Conservation (phyloP, 306 rosid species). For the Malus asiatica region DNA sequence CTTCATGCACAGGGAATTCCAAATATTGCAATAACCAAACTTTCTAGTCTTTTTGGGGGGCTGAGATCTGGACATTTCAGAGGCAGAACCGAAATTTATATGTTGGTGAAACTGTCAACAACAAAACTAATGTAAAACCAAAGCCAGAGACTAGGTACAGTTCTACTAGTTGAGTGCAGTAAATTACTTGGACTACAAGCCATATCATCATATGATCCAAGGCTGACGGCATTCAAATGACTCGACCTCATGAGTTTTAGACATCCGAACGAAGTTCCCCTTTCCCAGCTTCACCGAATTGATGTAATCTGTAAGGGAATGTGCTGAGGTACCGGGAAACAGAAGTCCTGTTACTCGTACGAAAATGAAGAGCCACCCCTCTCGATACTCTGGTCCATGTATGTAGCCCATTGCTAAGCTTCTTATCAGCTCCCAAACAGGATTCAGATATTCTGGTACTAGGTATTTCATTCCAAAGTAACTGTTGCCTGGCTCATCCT, state of each 20-base stretch:
- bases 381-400: slow-evolving; percentile 54
- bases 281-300: slow-evolving; percentile 60
- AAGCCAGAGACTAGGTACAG: not conserved
- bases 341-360: slow-evolving; percentile 42
- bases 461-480: slow-evolving; percentile 39
- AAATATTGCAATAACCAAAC: not conserved
- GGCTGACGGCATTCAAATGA: not conserved
- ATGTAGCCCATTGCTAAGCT: slow-evolving; percentile 45
- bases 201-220: not conserved
- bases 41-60: not conserved
- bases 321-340: slow-evolving; percentile 62
- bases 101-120: not conserved
- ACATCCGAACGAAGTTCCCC: slow-evolving; percentile 24
- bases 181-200: not conserved
- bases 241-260: not conserved
- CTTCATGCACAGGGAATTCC: no score
- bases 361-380: slow-evolving; percentile 53
- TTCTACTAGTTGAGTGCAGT: no score
- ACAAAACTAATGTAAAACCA: not conserved
- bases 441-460: slow-evolving; percentile 45
- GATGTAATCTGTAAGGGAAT: slow-evolving; percentile 49
- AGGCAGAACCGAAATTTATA: not conserved
- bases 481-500: slow-evolving; percentile 67
- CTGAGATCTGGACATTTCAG: not conserved
- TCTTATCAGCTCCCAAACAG: slow-evolving; percentile 65